Evolutionary conservation across 2,329 filamentous ascomycete genomes (phyloP).

Genomic region (Penicillium sp.): DNA sequence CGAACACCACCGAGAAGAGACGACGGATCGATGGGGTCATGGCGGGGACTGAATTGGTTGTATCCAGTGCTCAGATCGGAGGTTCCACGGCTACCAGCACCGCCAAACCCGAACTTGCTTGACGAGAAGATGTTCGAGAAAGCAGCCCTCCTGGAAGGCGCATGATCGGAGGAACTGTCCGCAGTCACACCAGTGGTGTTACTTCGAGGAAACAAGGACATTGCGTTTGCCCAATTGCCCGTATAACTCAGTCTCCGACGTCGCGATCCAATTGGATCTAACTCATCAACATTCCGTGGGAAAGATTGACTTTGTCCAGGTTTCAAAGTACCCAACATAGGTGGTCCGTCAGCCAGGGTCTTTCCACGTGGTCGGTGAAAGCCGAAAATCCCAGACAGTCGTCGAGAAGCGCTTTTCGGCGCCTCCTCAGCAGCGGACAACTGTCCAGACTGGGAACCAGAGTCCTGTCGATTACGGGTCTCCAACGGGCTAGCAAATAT

Average conservation of each 20-base stretch:
- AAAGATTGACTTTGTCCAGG: conserved; percentile 65
- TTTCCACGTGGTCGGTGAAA: conserved; percentile 63
- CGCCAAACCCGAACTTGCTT: conserved; percentile 39
- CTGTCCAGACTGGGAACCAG: conserved; percentile 35
- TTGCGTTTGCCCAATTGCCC: conserved; percentile 54
- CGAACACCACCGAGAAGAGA: conserved; percentile 45
- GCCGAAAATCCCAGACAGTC: conserved; percentile 60
- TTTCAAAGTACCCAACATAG: conserved; percentile 59
- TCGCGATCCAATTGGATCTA: conserved; percentile 52
- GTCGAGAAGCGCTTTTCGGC: conserved; percentile 48
- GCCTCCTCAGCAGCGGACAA: conserved; percentile 34
- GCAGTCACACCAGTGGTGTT: conserved; percentile 45
- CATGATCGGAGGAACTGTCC: conserved; percentile 43
- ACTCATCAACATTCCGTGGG: conserved; percentile 55
- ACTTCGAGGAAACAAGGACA: conserved; percentile 49
- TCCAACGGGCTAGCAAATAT: conserved; percentile 51
- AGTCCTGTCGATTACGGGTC: conserved; percentile 40
- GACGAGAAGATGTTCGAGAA: conserved; percentile 48
- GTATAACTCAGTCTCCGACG: conserved; percentile 60
- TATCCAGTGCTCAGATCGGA: conserved; percentile 41
- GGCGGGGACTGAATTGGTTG: conserved; percentile 49
- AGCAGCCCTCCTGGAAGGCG: conserved; percentile 40
- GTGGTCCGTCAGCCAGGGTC: conserved; percentile 60
- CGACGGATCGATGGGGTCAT: conserved; percentile 49
- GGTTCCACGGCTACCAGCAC: conserved; percentile 31